Evolutionary conservation across 2,329 filamentous ascomycete genomes (phyloP).

Genomic region (Metarhizium guizhouense): DNA sequence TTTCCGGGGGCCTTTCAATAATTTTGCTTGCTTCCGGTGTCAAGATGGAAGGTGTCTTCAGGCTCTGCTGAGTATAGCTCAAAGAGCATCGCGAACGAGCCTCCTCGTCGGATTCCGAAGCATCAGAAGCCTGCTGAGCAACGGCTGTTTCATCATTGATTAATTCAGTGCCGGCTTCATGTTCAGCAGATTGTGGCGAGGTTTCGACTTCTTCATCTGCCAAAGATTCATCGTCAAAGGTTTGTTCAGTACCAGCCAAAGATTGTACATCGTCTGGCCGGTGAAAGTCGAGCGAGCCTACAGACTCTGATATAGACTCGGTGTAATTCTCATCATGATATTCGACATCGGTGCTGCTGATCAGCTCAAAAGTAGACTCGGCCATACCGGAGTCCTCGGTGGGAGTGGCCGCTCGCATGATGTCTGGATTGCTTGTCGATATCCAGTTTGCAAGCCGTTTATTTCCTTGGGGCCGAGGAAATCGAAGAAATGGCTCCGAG

Average conservation of each 20-base stretch:
- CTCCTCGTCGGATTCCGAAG: constrained; percentile 28
- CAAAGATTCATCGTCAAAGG: constrained; percentile 33
- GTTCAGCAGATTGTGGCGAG: constrained; percentile 6
- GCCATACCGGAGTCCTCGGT: constrained; percentile 42
- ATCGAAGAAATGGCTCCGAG: constrained; percentile 44
- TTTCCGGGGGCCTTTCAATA: constrained; percentile 10
- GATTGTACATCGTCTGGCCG: constrained; percentile 44
- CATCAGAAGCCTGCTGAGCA: background rate
- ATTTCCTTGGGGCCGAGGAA: constrained; percentile 47
- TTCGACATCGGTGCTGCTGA: constrained; percentile 43
- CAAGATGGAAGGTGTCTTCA: constrained; percentile 33
- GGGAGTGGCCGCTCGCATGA: constrained; percentile 38
- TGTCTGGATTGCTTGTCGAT: constrained; percentile 47
- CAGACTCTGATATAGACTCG: constrained; percentile 40
- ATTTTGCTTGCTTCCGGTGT: constrained; percentile 25
- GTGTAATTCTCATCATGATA: constrained; percentile 40
- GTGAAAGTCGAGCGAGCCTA: constrained; percentile 39
- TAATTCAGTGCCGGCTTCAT: constrained; percentile 5
- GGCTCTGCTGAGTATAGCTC: constrained; percentile 39
- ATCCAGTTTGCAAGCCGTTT: constrained; percentile 50
- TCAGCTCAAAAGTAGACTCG: constrained; percentile 50
- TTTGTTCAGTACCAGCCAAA: constrained; percentile 38
- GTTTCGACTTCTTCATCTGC: constrained; percentile 22
- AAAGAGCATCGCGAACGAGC: constrained; percentile 31
- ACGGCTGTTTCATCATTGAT: constrained; percentile 1